Evolutionary conservation across 2,329 filamentous ascomycete species (phyloP).

Genomic region (Monilinia vaccinii-corymbosi): DNA sequence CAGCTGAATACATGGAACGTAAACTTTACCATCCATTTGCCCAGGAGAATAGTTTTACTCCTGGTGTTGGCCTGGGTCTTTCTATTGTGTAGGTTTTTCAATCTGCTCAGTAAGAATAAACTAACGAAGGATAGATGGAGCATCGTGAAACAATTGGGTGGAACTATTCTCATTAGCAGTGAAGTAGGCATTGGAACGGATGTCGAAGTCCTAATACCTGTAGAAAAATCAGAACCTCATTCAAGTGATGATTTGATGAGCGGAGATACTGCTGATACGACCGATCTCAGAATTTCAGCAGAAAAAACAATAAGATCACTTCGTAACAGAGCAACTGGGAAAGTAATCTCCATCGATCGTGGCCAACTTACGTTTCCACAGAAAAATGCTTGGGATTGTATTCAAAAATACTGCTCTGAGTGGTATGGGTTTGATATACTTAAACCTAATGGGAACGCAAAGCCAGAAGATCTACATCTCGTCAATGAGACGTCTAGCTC

Average conservation of each 20-base stretch:
- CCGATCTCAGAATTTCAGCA: neutral
- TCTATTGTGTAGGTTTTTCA: conserved; percentile 34
- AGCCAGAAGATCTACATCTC: conserved; percentile 4
- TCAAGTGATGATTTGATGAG: neutral
- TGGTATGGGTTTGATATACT: conserved; percentile 23
- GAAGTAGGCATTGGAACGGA: conserved; percentile 43
- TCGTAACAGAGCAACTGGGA: conserved; percentile 13
- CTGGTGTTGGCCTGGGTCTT: conserved; percentile 32
- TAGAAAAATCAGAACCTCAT: conserved; percentile 4
- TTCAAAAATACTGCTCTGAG: conserved; percentile 22
- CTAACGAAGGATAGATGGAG: conserved; percentile 4
- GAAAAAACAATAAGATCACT: conserved; percentile 16
- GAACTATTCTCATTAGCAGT: conserved; percentile 46
- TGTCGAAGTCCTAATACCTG: conserved; percentile 34
- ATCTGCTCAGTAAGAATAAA: neutral
- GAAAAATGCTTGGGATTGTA: conserved; percentile 19
- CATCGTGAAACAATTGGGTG: conserved; percentile 37
- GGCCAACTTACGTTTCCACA: conserved; percentile 3
- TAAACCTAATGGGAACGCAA: conserved; percentile 3
- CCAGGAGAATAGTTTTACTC: conserved; percentile 50
- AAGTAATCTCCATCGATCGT: conserved; percentile 15
- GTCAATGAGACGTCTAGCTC: conserved; percentile 12
- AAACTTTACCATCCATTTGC: conserved; percentile 51
- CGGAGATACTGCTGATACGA: conserved; percentile 7
- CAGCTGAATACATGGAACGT: conserved; percentile 47